Base-by-base conservation (phyloP, 768 basidiomycete genomes). In the Tricholoma matsutake region DNA sequence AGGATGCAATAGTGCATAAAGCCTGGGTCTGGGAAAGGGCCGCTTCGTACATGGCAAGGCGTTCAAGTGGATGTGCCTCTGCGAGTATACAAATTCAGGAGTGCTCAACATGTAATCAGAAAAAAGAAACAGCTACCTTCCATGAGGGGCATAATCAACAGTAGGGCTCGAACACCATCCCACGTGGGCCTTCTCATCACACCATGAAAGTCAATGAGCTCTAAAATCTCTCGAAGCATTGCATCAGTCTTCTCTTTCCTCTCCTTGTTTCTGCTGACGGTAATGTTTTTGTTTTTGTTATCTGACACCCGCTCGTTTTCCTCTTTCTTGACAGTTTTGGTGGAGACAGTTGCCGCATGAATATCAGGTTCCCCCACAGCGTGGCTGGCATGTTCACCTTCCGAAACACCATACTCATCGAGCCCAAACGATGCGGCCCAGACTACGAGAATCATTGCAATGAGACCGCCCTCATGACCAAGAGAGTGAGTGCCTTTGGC, bases 381-480 rank as follows among this genome's bases (percentile, higher is more conserved):
- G 16, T 61, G 56, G 32, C 59, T 56, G 35, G 60, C 55, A 39
- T 70, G 66, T n/a, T 75, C 72, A 25, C 62, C 61, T 47, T 77
- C 73, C 18, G 88, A 85, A 14, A 81, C 68, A 37, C 94, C 95
- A 45, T 78, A 81, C 66, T 94, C 91, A 71, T 96, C 85, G 51
- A 96, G 77, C 41, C 95, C 96, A 71, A 92, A 95, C 39, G 92
- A 93, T 4, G 87, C 84, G 0, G 93, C 95, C 94, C 94, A 97
- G 20, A 89, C 85, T 47, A 91, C 91, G 20, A 96, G 79, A 31
- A 92, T 74, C 81, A 91, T 89, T 18, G 87, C 81, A 41, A 97
- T 80, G 59, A 96, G 82, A 43, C 84, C 83, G 11, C 88, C 94
- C 64, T 92, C 87, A 53, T 83, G 78, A n/a, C 84, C 82, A 10